Conservation (phyloP, 805 yeast species). For the Cyberlindnera samutprakarnensis region DNA sequence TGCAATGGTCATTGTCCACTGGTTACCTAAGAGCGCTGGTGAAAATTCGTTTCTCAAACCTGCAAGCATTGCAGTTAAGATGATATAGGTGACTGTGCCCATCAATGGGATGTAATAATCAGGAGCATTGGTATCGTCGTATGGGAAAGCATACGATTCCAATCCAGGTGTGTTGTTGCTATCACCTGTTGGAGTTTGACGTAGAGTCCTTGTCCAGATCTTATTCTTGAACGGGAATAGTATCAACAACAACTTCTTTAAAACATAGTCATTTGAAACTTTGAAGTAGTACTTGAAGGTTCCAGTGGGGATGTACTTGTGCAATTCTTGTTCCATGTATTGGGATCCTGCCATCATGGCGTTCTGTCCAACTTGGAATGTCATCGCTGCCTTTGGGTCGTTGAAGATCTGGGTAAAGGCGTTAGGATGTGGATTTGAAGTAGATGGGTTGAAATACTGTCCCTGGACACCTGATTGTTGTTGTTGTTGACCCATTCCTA, state of each 20-base stretch:
- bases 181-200: too few relatives aligned
- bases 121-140: slow-evolving; percentile 88
- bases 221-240: slow-evolving; percentile 80
- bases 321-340: slow-evolving; percentile 58
- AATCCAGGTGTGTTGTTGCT: slow-evolving; percentile 26
- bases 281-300: slow-evolving; percentile 83
- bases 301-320: slow-evolving; percentile 38
- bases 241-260: slow-evolving; percentile 62
- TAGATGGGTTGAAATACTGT: slow-evolving; percentile 5
- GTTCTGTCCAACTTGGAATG: slow-evolving; percentile 79
- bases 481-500: slow-evolving; percentile 7
- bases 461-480: slow-evolving; percentile 6
- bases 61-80: slow-evolving; percentile 74
- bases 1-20: slow-evolving; percentile 81
- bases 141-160: slow-evolving; percentile 59
- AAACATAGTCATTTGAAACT: slow-evolving; percentile 83
- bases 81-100: slow-evolving; percentile 83
- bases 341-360: slow-evolving; percentile 80
- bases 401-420: slow-evolving; percentile 42
- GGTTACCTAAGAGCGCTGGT: slow-evolving; percentile 84
- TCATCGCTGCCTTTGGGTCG: slow-evolving; percentile 78
- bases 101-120: slow-evolving; percentile 93
- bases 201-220: slow-evolving; percentile 64
- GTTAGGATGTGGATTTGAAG: too few relatives aligned
- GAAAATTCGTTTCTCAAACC: slow-evolving; percentile 88